phyloP scores from a whole-genome alignment of 768 basidiomycete species.

The Boletus barrowsii region DNA sequence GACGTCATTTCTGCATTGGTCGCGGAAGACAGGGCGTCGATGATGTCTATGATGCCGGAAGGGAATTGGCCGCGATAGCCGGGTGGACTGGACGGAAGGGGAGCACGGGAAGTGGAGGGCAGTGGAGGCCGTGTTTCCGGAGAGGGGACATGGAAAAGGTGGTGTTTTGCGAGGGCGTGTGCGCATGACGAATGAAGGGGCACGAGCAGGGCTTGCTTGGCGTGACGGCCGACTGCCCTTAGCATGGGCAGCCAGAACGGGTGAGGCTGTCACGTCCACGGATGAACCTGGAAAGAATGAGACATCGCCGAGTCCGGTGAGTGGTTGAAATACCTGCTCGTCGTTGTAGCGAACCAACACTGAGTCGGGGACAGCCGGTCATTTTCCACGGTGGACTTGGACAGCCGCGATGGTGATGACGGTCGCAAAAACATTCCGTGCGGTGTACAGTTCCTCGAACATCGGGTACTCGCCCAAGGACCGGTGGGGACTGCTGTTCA shows the following conservation, averaged over 20 bases:
- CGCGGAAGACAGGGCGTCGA: constrained; percentile 25
- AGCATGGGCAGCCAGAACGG: constrained; percentile 68
- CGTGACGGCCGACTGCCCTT: constrained; percentile 55
- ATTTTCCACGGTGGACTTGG: constrained; percentile 8
- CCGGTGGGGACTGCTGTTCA: constrained; percentile 21
- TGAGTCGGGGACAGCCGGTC: constrained; percentile 9
- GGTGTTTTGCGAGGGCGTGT: constrained; percentile 16
- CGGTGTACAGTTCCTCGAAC: constrained; percentile 18
- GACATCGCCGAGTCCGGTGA: background rate
- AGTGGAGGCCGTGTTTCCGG: background rate
- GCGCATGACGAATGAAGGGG: constrained; percentile 26
- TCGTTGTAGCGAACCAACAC: background rate
- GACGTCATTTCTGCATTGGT: constrained; percentile 8
- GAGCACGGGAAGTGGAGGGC: background rate
- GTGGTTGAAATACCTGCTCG: constrained; percentile 4
- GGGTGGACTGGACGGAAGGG: background rate
- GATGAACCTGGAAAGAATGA: constrained; percentile 6
- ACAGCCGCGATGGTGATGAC: background rate
- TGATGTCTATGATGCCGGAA: constrained; percentile 20
- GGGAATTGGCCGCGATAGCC: constrained; percentile 18
- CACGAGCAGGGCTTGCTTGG: constrained; percentile 38
- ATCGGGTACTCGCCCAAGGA: constrained; percentile 14
- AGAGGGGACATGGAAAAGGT: background rate
- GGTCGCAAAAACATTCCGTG: background rate
- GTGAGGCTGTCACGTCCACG: constrained; percentile 35